Evolutionary conservation across 2,329 filamentous ascomycete genomes (phyloP), one percentile per base, ranked within the genome.

Genomic region (Trichoderma koningiopsis): DNA sequence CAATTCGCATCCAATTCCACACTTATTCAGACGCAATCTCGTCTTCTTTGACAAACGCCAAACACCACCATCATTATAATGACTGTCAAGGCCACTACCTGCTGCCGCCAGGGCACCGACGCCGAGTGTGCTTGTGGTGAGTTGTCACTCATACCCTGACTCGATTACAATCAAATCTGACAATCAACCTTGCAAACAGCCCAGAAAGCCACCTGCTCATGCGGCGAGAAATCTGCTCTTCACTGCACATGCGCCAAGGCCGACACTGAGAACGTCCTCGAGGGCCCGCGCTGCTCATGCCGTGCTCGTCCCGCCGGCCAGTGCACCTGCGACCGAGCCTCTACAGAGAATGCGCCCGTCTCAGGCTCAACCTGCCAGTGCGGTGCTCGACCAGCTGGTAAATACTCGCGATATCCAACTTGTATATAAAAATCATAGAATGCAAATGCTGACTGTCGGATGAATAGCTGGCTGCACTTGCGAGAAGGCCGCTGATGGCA

Each of bases 181-280:
- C 60, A 63, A 47, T 16, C n/a, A 11, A 14, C 7, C 24, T n/a
- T 10, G 5, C 16, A 13, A 35, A 56, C 73, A 88, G 88, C 88
- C 74, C 80, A 88, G 75, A 85, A 90, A 80, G 89, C 89, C 10
- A 90, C 85, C 70, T 97, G 94, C 88, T 96, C 93, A 19, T 98
- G 95, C 80, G 95, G 95, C 77, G 89, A 97, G 84, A 87, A 96
- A 79, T 88, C 89, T 4, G 95, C 95, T 61, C 88, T 97, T 60
- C 86, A 94, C 79, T 98, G 95, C 88, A 91, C 85, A 72, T 97
- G 95, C 83, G 88, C 88, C 76, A 94, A 93, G 81, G 87, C 94
- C 4, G 72, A 85, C 4, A 81, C 84, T 19, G 94, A 97, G 85
- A 97, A 97, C 85, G 82, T 82, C 52, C 79, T 92, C 68, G 80